Base-by-base conservation (phyloP, 495 filamentous ascomycete species). In the Lophium mytilinum region DNA sequence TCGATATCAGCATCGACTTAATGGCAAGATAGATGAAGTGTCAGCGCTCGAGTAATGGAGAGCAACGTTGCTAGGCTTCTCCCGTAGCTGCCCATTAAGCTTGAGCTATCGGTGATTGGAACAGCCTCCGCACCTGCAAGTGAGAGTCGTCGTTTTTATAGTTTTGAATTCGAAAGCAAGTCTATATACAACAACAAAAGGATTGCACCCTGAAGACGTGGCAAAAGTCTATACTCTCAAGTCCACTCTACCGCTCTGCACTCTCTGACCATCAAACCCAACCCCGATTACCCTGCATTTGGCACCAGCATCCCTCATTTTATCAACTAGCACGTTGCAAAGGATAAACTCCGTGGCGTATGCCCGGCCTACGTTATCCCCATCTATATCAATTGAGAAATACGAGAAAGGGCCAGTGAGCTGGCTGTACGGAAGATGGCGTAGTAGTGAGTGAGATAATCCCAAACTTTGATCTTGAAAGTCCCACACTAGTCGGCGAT, bases 341-440 rank as follows among this genome's bases (percentile, higher is more conserved):
- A 63, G 19, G 1, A 66, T 36, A 34, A 15, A 62, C 39, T 64
- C 66, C 47, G 56, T 37, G 0, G 60, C 60, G 50, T 68, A 66
- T 11, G 61, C 60, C 17, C 60, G 53, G n/a, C 62, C 66, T 6
- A 57, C 40, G 1, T 17, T 11, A 9, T 53, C 3, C 4, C 60
- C 63, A 52, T 61, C 45, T 12, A 68, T 33, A 3, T 35, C 14
- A 14, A 68, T 36, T 5, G 34, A 35, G 43, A 68, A 66, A 35
- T 64, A 43, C 7, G 63, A 49, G 46, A 66, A 66, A 1, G 60
- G 63, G 3, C 66, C 66, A 1, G 66, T 68, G 33, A 56, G 50
- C 11, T 43, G 34, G 39, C 66, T 68, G 50, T 61, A 66, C 0
- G 66, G 66, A 14, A 55, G 24, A 14, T 51, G 34, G 9, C 4